Percentiles rank a stretch among this genome's conserved stretches.
Conservation (phyloP, 1,284 basidiomycete species). For the Xerocomus tenax region DNA sequence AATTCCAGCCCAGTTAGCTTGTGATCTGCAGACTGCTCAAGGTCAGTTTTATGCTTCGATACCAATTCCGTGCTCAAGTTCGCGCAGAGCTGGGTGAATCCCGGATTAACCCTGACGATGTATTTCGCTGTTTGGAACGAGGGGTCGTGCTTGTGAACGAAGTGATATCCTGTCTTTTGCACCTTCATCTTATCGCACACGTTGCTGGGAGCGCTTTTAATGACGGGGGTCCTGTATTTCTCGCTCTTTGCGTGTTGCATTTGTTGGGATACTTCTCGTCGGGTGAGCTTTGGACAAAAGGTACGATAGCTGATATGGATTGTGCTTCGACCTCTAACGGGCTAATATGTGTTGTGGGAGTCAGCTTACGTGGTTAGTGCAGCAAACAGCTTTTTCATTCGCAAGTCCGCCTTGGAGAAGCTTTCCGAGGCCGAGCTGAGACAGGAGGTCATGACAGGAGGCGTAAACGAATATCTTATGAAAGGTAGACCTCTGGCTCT, state of each 20-base stretch:
- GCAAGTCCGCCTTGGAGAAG: conserved; percentile 26
- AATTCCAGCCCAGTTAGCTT: conserved; percentile 12
- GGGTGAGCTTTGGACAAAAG: conserved; percentile 18
- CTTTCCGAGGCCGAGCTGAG: conserved; percentile 20
- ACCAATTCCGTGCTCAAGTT: background rate
- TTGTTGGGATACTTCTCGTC: conserved; percentile 1
- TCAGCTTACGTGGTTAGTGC: conserved; percentile 18
- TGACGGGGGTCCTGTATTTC: conserved; percentile 18
- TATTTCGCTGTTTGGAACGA: conserved; percentile 11
- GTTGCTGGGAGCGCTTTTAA: conserved; percentile 13
- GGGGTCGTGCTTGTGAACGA: conserved; percentile 6
- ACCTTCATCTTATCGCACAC: conserved; percentile 18
- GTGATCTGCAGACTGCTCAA: conserved; percentile 22
- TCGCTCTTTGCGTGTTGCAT: conserved; percentile 19
- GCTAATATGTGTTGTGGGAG: background rate
- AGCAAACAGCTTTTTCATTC: conserved; percentile 18
- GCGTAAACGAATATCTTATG: conserved; percentile 26
- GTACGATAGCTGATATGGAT: conserved; percentile 6
- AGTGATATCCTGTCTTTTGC: conserved; percentile 19
- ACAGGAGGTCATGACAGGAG: conserved; percentile 31
- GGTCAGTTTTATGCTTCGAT: conserved; percentile 6
- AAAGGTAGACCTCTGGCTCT: conserved; percentile 18
- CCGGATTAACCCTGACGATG: background rate
- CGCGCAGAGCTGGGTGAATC: conserved; percentile 3
- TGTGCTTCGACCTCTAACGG: background rate